Base-by-base conservation (phyloP, 352 stramenopile species). In the Globisporangium nagaii region DNA sequence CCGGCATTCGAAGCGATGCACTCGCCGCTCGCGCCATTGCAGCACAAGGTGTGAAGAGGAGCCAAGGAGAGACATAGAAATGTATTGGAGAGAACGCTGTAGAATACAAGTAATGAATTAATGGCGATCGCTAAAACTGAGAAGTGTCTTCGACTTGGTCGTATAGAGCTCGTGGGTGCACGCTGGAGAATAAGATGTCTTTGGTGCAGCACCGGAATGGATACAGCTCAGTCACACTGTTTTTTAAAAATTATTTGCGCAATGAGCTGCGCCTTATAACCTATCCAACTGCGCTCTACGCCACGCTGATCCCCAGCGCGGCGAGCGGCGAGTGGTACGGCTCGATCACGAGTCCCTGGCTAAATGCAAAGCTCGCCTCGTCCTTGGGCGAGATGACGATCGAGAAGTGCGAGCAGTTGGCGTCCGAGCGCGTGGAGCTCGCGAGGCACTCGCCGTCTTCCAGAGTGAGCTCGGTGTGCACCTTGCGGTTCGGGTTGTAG, bases 21-120 rank as follows among this genome's bases (percentile, higher is more conserved):
- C 15, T 75, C 67, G 36, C 67, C 67, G 6, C 50, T 75, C 9
- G 48, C 60, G n/a, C 54, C 53, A 10, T 50, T 63, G 32, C 35
- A 41, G 20, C 40, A 32, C 22, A 46, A 31, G 25, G 25, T 46
- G 39, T 27, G 7, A 27, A n/a, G 19, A 27, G n/a, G n/a, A 27
- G 22, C 37, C 13, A 25, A 25, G 22, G 10, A 44, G 8, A 11
- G 5, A 15, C 37, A 44, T 25, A 25, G 17, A 25, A 44, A 11
- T 44, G 15, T 30, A 6, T 28, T 45, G 22, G 20, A n/a, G n/a
- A n/a, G n/a, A n/a, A n/a, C n/a, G 12, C 15, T 25, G 22, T 20
- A 40, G 11, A 40, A 40, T 40, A 40, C n/a, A n/a, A n/a, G n/a
- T n/a, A 40, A 40, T 10, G 9, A 41, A 24, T 41, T 41, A n/a